Evolutionary conservation across 257 asterid genomes (phyloP).

Genomic region (Osmanthus fragrans): DNA sequence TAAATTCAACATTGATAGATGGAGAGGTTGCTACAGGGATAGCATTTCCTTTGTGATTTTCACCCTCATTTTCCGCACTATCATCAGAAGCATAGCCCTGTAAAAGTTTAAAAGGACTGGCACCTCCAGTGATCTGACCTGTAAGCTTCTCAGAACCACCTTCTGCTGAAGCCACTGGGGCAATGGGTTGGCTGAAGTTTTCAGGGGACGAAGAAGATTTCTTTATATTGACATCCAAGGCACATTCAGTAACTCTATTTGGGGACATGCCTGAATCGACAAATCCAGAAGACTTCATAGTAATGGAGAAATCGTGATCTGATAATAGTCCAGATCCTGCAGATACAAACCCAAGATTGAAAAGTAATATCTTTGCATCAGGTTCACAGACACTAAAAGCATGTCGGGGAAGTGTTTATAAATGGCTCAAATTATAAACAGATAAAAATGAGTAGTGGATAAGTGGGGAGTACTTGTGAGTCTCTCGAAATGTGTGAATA

Average conservation of each 20-base stretch:
- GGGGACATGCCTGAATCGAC: slow-evolving; percentile 27
- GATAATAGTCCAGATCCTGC: slow-evolving; percentile 37
- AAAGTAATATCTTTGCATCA: slow-evolving; percentile 21
- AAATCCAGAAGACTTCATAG: slow-evolving; percentile 30
- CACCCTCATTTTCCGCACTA: slow-evolving; percentile 46
- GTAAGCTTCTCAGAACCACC: slow-evolving; percentile 42
- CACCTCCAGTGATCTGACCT: slow-evolving; percentile 36
- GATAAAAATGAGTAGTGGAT: too few relatives aligned
- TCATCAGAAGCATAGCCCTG: slow-evolving; percentile 61
- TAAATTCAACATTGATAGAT: slow-evolving; percentile 29
- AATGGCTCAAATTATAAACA: too few relatives aligned
- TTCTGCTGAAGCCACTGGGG: slow-evolving; percentile 29
- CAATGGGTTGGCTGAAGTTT: slow-evolving; percentile 29
- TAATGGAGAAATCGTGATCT: slow-evolving; percentile 23
- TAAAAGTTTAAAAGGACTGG: slow-evolving; percentile 49
- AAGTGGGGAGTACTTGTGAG: too few relatives aligned
- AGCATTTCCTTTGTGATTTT: slow-evolving; percentile 34
- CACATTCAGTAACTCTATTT: slow-evolving; percentile 29
- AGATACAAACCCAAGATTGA: slow-evolving; percentile 25
- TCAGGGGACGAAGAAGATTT: slow-evolving; percentile 29
- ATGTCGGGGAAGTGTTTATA: too few relatives aligned
- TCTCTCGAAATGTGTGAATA: too few relatives aligned
- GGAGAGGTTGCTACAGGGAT: slow-evolving; percentile 19
- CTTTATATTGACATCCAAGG: slow-evolving; percentile 24
- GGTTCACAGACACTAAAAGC: slow-evolving; percentile 9